A percentile compares a stretch with the other conserved stretches of the same genome.
These are phyloP conservation scores for Candida broadrunensis DNA, from an alignment of 805 yeast species.

Conservation along the genomic window DNA sequence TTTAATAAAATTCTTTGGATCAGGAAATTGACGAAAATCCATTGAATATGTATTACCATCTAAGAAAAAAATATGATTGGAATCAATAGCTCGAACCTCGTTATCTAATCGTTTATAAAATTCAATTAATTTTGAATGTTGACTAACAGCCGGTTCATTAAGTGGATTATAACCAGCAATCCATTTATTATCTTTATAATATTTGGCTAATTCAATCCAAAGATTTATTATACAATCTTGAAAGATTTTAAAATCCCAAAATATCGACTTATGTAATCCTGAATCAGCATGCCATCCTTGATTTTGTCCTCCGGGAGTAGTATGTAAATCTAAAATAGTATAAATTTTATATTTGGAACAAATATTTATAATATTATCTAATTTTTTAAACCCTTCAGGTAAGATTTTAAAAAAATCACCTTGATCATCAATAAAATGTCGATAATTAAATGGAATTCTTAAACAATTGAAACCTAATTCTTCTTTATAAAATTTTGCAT, in stretches of 20 bases:
- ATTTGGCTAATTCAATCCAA: constrained; percentile 43
- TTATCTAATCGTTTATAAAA: constrained; percentile 37
- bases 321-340: constrained; percentile 46
- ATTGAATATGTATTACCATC: constrained; percentile 51
- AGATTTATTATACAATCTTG: constrained; percentile 44
- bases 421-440: constrained; percentile 45
- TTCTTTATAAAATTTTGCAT: constrained; percentile 42
- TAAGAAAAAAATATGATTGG: constrained; percentile 45
- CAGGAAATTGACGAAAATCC: constrained; percentile 47
- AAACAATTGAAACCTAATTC: constrained; percentile 42
- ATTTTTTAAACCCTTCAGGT: constrained; percentile 40
- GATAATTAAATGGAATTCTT: constrained; percentile 50
- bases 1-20: constrained; percentile 22
- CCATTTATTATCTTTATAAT: constrained; percentile 45
- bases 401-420: constrained; percentile 41
- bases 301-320: constrained; percentile 53
- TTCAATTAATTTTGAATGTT: constrained; percentile 36
- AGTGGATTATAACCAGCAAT: constrained; percentile 52
- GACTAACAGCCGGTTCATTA: constrained; percentile 48
- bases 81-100: constrained; percentile 41
- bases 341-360: constrained; percentile 46
- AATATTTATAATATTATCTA: constrained; percentile 41
- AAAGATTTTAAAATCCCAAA: constrained; percentile 48
- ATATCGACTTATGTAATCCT: constrained; percentile 42
- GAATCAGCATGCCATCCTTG: constrained; percentile 54